Base-by-base conservation (phyloP, 1,284 basidiomycete genomes). In the Melampsora americana region DNA sequence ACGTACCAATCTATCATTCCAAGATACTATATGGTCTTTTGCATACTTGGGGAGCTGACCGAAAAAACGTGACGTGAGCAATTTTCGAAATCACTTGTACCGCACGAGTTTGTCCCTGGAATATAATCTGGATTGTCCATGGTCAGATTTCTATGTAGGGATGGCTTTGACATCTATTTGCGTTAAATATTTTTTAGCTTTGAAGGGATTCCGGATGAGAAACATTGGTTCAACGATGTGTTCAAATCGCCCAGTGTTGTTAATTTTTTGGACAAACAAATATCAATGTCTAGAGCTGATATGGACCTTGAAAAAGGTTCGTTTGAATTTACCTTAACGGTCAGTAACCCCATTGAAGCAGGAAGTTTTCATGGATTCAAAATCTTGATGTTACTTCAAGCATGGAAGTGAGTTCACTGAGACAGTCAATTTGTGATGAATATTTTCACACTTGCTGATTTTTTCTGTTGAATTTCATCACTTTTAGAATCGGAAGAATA, bases 1-100 rank as follows among this genome's bases (percentile, higher is more conserved):
- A 93, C 77, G 91, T 92, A 6, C 91, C 91, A 2, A 86, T 87
- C 0, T 92, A 90, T 90, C 91, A 92, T 79, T 88, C 88, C 3
- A 86, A 90, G 30, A 88, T 89, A 80, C 83, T 86, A 35, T 85
- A 90, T 11, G 85, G 85, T 69, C 82, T 87, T 11, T 79, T 92
- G 30, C 86, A 86, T 79, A 84, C 86, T 1, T 90, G 87, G 87
- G 83, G 39, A 5, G 39, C 39, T 5, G 11, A 42, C 11, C 39
- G 86, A 67, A 80, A 84, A 0, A 80, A 84, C 1, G 53, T 85
- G 85, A 77, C 78, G 84, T 11, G 83, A 79, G 0, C 79, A 83
- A n/a, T 70, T 85, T n/a, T 74, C 79, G 0, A 82, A 84, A 30
- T 59, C 77, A 9, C 42, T 77, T 0, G 69, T 80, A 1, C 81